phyloP scores from a whole-genome alignment of 495 filamentous ascomycete species.

The Sphaerosporella brunnea region DNA sequence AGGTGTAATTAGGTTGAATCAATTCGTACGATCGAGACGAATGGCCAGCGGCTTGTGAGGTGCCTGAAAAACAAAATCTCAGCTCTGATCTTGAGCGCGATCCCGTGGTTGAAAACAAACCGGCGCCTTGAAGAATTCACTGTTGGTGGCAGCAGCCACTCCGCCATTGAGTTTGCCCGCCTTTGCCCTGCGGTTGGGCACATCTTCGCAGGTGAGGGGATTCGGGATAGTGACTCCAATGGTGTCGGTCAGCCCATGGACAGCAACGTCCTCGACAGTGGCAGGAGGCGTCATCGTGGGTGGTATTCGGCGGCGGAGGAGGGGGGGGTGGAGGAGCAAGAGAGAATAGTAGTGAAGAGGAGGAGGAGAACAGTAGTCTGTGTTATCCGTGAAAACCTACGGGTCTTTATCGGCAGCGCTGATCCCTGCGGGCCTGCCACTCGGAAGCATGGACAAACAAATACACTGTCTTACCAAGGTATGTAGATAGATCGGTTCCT shows the following conservation, averaged over 20 bases:
- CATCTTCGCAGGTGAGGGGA: slow-evolving; percentile 52
- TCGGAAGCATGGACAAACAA: too few species aligned
- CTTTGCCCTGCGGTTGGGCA: slow-evolving; percentile 50
- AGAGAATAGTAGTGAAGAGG: neutral
- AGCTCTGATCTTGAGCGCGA: neutral
- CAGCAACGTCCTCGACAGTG: slow-evolving; percentile 5
- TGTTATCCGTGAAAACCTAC: too few species aligned
- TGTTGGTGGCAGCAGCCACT: slow-evolving; percentile 59
- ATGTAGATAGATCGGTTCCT: too few species aligned
- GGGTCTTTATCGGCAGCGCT: too few species aligned
- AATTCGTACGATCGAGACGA: slow-evolving; percentile 54
- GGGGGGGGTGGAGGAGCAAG: neutral
- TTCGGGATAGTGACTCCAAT: slow-evolving; percentile 30
- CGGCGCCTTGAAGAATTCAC: slow-evolving; percentile 68
- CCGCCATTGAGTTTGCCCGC: slow-evolving; percentile 48
- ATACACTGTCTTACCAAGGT: too few species aligned
- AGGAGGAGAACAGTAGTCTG: neutral
- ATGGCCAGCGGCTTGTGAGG: slow-evolving; percentile 58
- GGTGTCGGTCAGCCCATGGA: slow-evolving; percentile 18
- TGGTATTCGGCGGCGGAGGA: neutral
- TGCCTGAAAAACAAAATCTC: slow-evolving; percentile 19
- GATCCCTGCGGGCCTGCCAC: too few species aligned
- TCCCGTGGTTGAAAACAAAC: slow-evolving; percentile 18
- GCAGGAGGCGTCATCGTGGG: neutral
- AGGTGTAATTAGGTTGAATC: slow-evolving; percentile 22